Conservation (phyloP, 345 rosid species). For the Hibiscus trionum region DNA sequence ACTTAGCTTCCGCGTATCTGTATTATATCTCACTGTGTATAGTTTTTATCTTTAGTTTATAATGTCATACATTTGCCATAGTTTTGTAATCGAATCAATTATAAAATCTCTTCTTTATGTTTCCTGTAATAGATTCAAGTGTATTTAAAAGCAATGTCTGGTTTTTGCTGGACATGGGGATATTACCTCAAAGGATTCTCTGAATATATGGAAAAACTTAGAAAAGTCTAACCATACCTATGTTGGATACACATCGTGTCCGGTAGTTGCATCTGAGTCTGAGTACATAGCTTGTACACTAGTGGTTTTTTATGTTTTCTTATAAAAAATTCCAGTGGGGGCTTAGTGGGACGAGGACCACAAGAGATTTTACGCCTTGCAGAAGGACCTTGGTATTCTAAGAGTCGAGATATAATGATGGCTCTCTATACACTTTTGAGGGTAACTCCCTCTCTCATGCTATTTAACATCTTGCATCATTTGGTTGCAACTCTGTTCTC, state of each 20-base stretch:
- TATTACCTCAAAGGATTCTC: too few relatives aligned
- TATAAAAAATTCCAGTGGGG: conserved; percentile 47
- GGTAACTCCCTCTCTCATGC: too few relatives aligned
- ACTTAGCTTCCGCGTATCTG: not conserved
- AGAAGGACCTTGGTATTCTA: too few relatives aligned
- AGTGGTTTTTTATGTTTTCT: not conserved
- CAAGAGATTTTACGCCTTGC: conserved; percentile 76
- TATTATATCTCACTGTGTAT: not conserved
- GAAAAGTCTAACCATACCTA: too few relatives aligned
- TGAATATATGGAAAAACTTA: too few relatives aligned
- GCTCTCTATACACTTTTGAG: too few relatives aligned
- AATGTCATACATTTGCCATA: not conserved
- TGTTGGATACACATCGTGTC: too few relatives aligned
- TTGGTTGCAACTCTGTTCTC: not conserved
- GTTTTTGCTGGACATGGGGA: not conserved
- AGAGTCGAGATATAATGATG: too few relatives aligned
- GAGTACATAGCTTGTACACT: not conserved
- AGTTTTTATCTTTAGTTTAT: not conserved
- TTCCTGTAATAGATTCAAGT: not conserved
- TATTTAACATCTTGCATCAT: too few relatives aligned
- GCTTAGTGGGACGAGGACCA: conserved; percentile 71
- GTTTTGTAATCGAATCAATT: not conserved
- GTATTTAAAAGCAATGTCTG: not conserved
- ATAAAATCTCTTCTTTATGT: not conserved
- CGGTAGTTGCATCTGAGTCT: too few relatives aligned